Conservation (phyloP, 2,329 filamentous ascomycete species). For the Cladophialophora immunda region DNA sequence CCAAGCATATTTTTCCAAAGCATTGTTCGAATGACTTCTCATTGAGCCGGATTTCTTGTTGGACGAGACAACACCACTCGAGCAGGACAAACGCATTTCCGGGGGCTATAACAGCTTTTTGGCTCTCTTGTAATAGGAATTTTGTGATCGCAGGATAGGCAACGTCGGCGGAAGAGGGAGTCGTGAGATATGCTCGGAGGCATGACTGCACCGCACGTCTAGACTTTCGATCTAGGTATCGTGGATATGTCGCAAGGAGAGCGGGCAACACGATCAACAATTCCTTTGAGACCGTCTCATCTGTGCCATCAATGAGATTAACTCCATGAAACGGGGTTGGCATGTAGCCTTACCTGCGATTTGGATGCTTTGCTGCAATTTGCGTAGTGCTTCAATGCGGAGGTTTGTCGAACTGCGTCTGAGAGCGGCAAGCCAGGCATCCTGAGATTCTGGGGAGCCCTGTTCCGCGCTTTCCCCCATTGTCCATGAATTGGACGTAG, state of each 20-base stretch:
- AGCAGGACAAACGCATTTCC: slow-evolving; percentile 86
- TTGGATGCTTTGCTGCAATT: slow-evolving; percentile 35
- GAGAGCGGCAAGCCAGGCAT: slow-evolving; percentile 27
- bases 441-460: slow-evolving; percentile 22
- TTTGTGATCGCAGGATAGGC: slow-evolving; percentile 60
- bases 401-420: slow-evolving; percentile 38
- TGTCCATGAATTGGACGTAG: slow-evolving; percentile 27
- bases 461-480: slow-evolving; percentile 35
- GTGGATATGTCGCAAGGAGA: slow-evolving; percentile 85
- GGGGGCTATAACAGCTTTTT: slow-evolving; percentile 79
- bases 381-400: slow-evolving; percentile 37
- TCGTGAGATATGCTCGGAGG: slow-evolving; percentile 72
- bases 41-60: slow-evolving; percentile 73
- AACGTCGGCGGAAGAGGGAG: slow-evolving; percentile 57
- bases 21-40: slow-evolving; percentile 65
- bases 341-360: slow-evolving; percentile 22
- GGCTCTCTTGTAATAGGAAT: slow-evolving; percentile 74
- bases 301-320: slow-evolving; percentile 24
- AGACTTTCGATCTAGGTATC: slow-evolving; percentile 86
- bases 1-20: slow-evolving; percentile 68
- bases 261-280: slow-evolving; percentile 23
- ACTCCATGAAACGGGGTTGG: neutral
- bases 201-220: slow-evolving; percentile 84
- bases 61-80: slow-evolving; percentile 85
- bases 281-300: slow-evolving; percentile 14